Base-by-base conservation (phyloP, 768 basidiomycete genomes). In the Chlorophyllum brunneum region DNA sequence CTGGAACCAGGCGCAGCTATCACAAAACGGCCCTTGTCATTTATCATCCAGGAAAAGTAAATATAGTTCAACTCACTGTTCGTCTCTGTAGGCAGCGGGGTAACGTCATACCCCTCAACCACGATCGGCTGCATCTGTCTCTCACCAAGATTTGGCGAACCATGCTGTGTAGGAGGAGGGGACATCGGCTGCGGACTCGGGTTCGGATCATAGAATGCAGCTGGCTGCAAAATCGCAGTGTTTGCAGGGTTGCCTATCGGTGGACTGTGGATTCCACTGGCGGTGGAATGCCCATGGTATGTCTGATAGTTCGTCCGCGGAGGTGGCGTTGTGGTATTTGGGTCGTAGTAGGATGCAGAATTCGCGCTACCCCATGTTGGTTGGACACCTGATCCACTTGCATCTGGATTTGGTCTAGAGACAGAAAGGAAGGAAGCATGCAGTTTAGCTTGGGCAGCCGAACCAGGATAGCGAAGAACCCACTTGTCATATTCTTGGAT, bases 401-500 rank as follows among this genome's bases (percentile, higher is more conserved):
- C 49, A 22, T 39, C 51, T 45, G 16, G 41, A 30, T 33, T 20
- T 23, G 57, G 47, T 20, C 47, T 53, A 15, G 54, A 47, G 20
- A 27, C 3, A 43, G 7, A 5, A 27, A 5, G 9, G 10, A 26
- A 29, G 31, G n/a, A n/a, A n/a, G n/a, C n/a, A n/a, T n/a, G n/a
- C n/a, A n/a, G n/a, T n/a, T n/a, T n/a, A n/a, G n/a, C n/a, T n/a
- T n/a, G n/a, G n/a, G n/a, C n/a, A n/a, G 18, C 10, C 6, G 18
- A 31, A 16, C 16, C 23, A 16, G 16, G 11, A 23, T 9, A 18
- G 43, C 20, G 48, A 47, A 38, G 15, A 15, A 67, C 66, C 13
- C 71, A 70, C 60, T 83, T 80, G 33, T 92, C 89, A 55, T 82
- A 82, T 59, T 92, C 91, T 60, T 87, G 85, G 54, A 92, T 82